Conservation (phyloP, 169 alveolate species). For the Plasmodium fragile region DNA sequence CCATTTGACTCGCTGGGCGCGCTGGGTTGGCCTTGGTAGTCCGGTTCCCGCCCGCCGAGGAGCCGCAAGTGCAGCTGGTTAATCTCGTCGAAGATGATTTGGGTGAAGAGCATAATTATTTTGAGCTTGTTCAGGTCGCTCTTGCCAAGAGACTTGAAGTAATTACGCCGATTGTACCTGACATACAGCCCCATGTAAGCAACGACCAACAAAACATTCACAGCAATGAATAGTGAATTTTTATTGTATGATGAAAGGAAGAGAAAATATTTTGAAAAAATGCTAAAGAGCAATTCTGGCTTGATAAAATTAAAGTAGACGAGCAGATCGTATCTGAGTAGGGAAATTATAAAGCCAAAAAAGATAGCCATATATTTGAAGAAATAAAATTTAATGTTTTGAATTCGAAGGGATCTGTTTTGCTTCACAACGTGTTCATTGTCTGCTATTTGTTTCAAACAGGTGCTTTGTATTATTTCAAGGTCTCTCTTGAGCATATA, state of each 20-base stretch:
- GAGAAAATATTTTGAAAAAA: constrained; percentile 57
- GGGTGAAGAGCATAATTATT: constrained; percentile 50
- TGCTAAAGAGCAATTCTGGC: constrained; percentile 49
- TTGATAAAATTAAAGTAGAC: constrained; percentile 65
- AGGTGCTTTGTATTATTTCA: constrained; percentile 29
- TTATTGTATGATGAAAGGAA: constrained; percentile 58
- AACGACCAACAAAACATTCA: constrained; percentile 9
- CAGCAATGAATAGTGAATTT: constrained; percentile 58
- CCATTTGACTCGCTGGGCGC: neutral
- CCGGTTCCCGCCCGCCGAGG: constrained; percentile 13
- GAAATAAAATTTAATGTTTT: constrained; percentile 60
- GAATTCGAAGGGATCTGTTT: constrained; percentile 48
- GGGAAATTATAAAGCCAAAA: constrained; percentile 42
- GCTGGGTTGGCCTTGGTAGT: neutral
- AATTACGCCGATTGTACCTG: constrained; percentile 40
- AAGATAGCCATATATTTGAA: constrained; percentile 63
- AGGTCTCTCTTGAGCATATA: constrained; percentile 63
- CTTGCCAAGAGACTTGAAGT: constrained; percentile 55
- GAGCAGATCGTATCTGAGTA: constrained; percentile 58
- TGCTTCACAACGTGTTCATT: constrained; percentile 38
- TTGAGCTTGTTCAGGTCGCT: constrained; percentile 57
- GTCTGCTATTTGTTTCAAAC: constrained; percentile 28
- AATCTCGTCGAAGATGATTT: constrained; percentile 57
- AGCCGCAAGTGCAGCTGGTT: constrained; percentile 48
- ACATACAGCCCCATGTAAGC: constrained; percentile 18